Evolutionary conservation across 345 rosid genomes (phyloP).

Genomic region (Erodium maritimum): DNA sequence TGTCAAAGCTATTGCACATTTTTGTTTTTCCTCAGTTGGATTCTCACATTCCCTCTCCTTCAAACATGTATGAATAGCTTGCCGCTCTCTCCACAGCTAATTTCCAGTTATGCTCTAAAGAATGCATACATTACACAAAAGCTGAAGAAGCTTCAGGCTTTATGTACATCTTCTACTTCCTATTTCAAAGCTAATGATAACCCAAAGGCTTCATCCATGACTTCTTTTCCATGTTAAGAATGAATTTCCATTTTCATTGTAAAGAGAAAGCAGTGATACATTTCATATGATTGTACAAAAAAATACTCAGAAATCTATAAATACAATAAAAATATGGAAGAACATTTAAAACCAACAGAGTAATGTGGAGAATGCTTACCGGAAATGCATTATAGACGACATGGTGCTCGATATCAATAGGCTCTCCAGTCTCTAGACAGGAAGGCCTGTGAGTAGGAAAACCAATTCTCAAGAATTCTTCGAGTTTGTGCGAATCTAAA

Average conservation of each 20-base stretch:
- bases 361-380: conserved; percentile 29
- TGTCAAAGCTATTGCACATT: no score
- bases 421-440: conserved; percentile 83
- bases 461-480: conserved; percentile 66
- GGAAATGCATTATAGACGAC: conserved; percentile 66
- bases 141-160: no score
- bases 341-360: background rate
- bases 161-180: background rate
- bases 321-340: background rate
- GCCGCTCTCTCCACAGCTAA: no score
- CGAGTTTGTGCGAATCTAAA: conserved; percentile 59
- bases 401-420: conserved; percentile 85
- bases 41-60: no score
- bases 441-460: conserved; percentile 75
- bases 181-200: background rate
- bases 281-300: no score
- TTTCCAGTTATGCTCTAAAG: no score
- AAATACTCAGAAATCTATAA: background rate
- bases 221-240: background rate
- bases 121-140: no score
- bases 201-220: background rate
- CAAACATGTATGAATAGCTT: no score
- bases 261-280: background rate
- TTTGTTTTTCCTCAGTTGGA: no score
- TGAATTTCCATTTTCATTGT: background rate